A percentile compares a stretch with the other conserved stretches of the same genome.
Conservation (phyloP, 345 rosid species). For the Angophora floribunda region DNA sequence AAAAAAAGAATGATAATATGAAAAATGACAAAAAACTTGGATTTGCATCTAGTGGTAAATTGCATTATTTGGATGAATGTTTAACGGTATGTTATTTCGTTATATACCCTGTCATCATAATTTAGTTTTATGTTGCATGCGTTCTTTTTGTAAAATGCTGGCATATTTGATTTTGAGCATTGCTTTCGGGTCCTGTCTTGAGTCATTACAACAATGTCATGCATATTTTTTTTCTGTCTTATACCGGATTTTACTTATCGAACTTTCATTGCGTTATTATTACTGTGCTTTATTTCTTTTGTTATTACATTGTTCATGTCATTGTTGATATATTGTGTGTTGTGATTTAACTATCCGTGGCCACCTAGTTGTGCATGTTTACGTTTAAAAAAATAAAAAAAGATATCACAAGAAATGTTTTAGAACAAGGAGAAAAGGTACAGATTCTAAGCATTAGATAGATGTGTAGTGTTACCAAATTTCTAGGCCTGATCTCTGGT, state of each 20-base stretch:
- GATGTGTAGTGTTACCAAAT: neutral
- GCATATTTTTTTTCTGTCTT: too few relatives aligned
- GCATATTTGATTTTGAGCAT: neutral
- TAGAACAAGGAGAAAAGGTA: neutral
- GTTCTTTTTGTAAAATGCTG: too few relatives aligned
- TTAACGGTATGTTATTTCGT: neutral
- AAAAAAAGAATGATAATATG: neutral
- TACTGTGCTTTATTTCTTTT: neutral
- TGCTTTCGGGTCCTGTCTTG: neutral
- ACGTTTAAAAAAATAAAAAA: too few relatives aligned
- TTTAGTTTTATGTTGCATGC: neutral
- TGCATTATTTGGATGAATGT: neutral
- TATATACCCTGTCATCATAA: neutral
- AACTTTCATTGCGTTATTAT: neutral
- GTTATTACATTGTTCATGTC: neutral
- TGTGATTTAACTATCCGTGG: neutral
- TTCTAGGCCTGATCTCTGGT: neutral
- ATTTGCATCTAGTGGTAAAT: neutral
- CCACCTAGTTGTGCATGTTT: too few relatives aligned
- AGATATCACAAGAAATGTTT: neutral
- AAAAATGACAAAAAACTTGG: neutral
- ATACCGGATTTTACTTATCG: too few relatives aligned
- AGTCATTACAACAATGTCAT: accelerated
- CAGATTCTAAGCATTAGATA: neutral
- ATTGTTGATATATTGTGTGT: neutral